phyloP scores from a whole-genome alignment of 805 yeast species.

The Komagataella ulmi region DNA sequence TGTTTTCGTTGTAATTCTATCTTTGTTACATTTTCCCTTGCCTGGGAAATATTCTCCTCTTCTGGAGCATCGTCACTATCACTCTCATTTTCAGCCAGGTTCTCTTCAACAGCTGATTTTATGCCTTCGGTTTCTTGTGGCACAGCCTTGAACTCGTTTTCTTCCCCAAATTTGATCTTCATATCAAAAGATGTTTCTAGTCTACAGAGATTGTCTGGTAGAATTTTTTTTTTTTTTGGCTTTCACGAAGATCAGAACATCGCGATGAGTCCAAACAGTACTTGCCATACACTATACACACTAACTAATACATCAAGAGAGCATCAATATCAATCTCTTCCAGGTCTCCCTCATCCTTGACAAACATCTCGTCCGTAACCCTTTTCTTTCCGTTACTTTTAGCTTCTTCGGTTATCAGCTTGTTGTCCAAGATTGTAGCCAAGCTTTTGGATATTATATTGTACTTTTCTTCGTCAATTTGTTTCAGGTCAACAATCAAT shows the following conservation, averaged over 20 bases:
- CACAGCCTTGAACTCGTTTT: neutral
- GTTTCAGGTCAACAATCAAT: neutral
- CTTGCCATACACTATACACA: too few relatives aligned
- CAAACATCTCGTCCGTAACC: neutral
- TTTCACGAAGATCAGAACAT: neutral
- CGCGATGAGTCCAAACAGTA: neutral
- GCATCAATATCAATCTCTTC: neutral
- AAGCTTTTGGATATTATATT: neutral
- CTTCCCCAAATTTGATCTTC: neutral
- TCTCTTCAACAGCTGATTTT: neutral
- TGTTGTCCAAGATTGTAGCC: neutral
- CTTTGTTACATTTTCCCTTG: constrained; percentile 10
- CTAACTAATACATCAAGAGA: neutral
- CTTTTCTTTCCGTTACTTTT: neutral
- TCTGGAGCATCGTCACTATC: constrained; percentile 36
- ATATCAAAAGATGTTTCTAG: neutral
- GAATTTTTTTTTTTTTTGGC: neutral
- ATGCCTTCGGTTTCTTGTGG: neutral
- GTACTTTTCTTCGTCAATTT: neutral
- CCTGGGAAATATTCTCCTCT: constrained; percentile 23
- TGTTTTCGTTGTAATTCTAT: constrained; percentile 7
- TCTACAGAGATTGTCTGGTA: neutral
- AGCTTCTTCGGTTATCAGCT: neutral
- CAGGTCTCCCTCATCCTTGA: neutral
- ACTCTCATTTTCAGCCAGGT: neutral